Evolutionary conservation across 2,329 filamentous ascomycete species (phyloP), one percentile per base, ranked within the genome.

Genomic region (Rhynchosporium secalis): DNA sequence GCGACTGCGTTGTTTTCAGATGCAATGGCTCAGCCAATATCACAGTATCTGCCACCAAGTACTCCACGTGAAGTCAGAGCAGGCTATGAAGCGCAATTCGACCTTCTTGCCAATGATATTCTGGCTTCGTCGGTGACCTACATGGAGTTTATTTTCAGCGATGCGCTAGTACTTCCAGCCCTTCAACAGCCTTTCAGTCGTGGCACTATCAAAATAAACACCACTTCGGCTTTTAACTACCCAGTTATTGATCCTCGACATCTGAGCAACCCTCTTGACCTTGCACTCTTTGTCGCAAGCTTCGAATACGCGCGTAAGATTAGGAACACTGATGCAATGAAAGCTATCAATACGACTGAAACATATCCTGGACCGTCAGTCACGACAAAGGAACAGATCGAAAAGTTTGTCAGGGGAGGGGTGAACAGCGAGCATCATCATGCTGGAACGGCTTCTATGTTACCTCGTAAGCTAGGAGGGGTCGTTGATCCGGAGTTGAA

Each of bases 171-270:
- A 33, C 28, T 64, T 46, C 56, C 62, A 45, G 51, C 40, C 20
- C 57, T 62, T 13, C 56, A 58, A 15, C 59, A 62, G 48, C 64
- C 64, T 3, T 66, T 66, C 56, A 62, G 58, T 43, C 51, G 64
- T 20, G 64, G 62, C 20, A 61, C 48, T 38, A 56, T 67, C 26
- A 28, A 10, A 47, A 61, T 65, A 1, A 65, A 67, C 31, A 57
- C 64, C 28, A 66, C 61, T 28, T 62, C 60, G 2, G 67, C 75
- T 54, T 65, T 64, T 45, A 70, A 51, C 45, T 72, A 72, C 62
- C 70, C 70, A 29, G 72, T 73, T 13, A 76, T 71, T 63, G 70
- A 72, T n/a, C 71, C 72, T 13, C 71, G 74, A 28, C 71, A 75
- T 40, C 70, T 69, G 1, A 69, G 70, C 15, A 77, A 78, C 62